phyloP scores from a whole-genome alignment of 2,329 filamentous ascomycete species.

The Dactylellina cionopaga region DNA sequence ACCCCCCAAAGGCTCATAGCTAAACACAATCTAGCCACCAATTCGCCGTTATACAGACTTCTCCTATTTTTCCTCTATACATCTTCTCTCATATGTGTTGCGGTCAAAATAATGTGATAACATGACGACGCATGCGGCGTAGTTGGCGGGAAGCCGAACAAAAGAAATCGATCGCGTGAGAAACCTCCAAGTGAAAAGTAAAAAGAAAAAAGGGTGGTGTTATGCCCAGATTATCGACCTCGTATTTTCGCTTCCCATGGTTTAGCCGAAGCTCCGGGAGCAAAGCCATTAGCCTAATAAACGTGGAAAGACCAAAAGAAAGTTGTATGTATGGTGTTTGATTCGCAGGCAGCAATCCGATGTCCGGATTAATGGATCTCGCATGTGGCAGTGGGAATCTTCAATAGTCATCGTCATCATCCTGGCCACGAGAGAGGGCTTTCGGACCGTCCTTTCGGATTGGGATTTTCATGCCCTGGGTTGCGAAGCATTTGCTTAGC shows the following conservation, averaged over 20 bases:
- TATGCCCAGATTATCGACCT: conserved; percentile 6
- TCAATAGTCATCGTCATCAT: conserved; percentile 50
- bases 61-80: too few relatives aligned
- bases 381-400: neutral
- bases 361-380: conserved; percentile 16
- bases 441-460: conserved; percentile 81
- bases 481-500: conserved; percentile 90
- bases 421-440: conserved; percentile 47
- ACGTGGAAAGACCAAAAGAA: neutral
- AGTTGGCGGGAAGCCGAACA: too few relatives aligned
- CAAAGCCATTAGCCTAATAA: conserved; percentile 38
- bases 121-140: too few relatives aligned
- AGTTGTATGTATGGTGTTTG: neutral
- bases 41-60: too few relatives aligned
- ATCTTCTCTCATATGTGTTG: too few relatives aligned
- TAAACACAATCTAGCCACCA: too few relatives aligned
- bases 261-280: conserved; percentile 40
- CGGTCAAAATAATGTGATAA: too few relatives aligned
- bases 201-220: neutral
- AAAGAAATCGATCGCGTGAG: too few relatives aligned
- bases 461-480: conserved; percentile 95
- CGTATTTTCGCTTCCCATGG: conserved; percentile 35
- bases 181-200: neutral
- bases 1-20: neutral
- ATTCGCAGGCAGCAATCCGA: conserved; percentile 2